Conservation (phyloP, 768 basidiomycete species). For the Naganishia onofrii region DNA sequence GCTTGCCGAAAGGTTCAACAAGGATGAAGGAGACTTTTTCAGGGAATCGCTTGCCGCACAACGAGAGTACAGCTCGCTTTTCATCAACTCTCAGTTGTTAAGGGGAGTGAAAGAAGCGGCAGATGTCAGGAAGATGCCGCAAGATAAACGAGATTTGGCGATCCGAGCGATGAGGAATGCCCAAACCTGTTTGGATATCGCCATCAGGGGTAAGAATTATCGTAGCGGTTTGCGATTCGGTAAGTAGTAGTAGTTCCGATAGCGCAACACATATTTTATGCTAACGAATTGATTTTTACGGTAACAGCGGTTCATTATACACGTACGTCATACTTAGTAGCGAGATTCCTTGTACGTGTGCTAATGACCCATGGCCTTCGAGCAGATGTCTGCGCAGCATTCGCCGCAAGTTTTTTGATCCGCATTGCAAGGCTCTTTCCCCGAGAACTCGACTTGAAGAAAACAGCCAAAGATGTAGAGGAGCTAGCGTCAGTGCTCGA, state of each 20-base stretch:
- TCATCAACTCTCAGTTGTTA: constrained; percentile 51
- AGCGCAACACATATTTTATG: background rate
- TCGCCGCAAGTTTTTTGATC: constrained; percentile 83
- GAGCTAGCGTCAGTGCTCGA: constrained; percentile 71
- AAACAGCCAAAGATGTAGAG: constrained; percentile 75
- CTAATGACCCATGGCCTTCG: constrained; percentile 76
- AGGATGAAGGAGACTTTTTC: constrained; percentile 70
- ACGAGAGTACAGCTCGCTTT: constrained; percentile 41
- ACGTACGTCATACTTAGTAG: constrained; percentile 36
- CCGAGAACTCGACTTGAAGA: constrained; percentile 71
- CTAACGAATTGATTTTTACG: background rate
- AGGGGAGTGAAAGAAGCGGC: constrained; percentile 70
- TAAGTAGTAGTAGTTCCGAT: constrained; percentile 49
- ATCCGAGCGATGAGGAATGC: constrained; percentile 80
- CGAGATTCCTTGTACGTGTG: constrained; percentile 4
- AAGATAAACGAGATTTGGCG: constrained; percentile 72
- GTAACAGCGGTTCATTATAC: constrained; percentile 51
- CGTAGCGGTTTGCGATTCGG: constrained; percentile 90
- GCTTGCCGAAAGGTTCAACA: constrained; percentile 56
- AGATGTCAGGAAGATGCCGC: constrained; percentile 79
- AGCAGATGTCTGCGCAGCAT: constrained; percentile 84
- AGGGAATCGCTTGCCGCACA: constrained; percentile 60
- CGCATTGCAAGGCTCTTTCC: constrained; percentile 85
- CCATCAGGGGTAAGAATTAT: constrained; percentile 66
- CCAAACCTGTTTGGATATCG: constrained; percentile 74